A percentile compares a stretch with the other conserved stretches of the same genome.
Evolutionary conservation across 495 filamentous ascomycete species (phyloP).

Genomic region (Penicillium desertorum): DNA sequence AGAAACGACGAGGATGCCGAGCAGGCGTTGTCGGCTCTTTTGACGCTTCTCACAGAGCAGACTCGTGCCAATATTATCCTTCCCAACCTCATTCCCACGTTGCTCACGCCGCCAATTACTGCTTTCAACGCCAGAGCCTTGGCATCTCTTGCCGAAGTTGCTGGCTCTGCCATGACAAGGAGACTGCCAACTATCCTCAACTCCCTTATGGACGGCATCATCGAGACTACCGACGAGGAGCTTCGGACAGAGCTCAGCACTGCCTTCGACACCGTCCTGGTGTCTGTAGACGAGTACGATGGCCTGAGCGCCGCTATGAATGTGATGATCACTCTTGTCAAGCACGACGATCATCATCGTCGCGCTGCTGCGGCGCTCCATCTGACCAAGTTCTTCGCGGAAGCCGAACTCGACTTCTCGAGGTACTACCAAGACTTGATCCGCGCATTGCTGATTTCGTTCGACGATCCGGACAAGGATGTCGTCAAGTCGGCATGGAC

Average conservation of each 20-base stretch:
- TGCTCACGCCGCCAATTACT: constrained; percentile 86
- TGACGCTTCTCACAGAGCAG: constrained; percentile 90
- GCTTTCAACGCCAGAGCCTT: constrained; percentile 92
- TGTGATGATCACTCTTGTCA: constrained; percentile 79
- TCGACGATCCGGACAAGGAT: constrained; percentile 78
- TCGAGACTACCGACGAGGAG: constrained; percentile 72
- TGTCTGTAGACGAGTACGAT: constrained; percentile 94
- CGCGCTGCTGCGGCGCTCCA: constrained; percentile 75
- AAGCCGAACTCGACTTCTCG: constrained; percentile 82
- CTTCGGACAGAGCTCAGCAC: constrained; percentile 69
- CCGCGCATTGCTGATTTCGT: constrained; percentile 81
- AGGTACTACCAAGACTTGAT: constrained; percentile 94
- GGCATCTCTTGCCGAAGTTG: constrained; percentile 88
- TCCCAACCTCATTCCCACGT: constrained; percentile 89
- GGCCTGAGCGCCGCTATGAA: constrained; percentile 94
- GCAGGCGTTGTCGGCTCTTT: constrained; percentile 85
- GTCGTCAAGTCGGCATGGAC: constrained; percentile 94
- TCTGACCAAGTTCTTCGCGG: constrained; percentile 83
- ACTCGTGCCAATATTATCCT: constrained; percentile 94
- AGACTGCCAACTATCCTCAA: constrained; percentile 87
- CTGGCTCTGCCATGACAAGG: constrained; percentile 82
- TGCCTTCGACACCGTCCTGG: constrained; percentile 82
- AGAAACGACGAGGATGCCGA: constrained; percentile 82
- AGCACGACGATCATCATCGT: constrained; percentile 87
- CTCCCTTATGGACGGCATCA: constrained; percentile 87